Evolutionary conservation across 2,329 filamentous ascomycete species (phyloP).

Genomic region (Calonectria pseudoreteaudii): DNA sequence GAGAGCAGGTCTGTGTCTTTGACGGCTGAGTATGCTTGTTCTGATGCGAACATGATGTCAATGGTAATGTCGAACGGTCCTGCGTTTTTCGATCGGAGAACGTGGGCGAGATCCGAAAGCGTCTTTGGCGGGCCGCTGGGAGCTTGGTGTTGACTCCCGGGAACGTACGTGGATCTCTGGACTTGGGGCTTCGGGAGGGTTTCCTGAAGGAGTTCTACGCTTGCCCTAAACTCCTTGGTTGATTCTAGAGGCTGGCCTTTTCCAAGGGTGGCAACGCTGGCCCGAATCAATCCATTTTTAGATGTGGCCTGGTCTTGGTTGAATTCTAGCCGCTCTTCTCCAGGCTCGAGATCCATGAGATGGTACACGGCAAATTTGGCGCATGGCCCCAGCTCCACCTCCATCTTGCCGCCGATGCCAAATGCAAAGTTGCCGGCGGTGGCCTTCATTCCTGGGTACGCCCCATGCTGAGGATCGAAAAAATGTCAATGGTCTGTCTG

Average conservation of each 20-base stretch:
- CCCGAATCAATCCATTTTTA: not conserved
- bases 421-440: slow-evolving; percentile 63
- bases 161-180: not conserved
- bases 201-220: not conserved
- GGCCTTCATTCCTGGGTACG: slow-evolving; percentile 63
- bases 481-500: not conserved
- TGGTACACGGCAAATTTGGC: slow-evolving; percentile 62
- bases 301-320: accelerated
- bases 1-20: slow-evolving; percentile 29
- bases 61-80: slow-evolving; percentile 61
- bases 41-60: slow-evolving; percentile 60
- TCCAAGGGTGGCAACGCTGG: slow-evolving; percentile 15
- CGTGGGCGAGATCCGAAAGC: slow-evolving; percentile 50
- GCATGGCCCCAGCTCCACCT: slow-evolving; percentile 49
- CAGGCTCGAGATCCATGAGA: slow-evolving; percentile 54
- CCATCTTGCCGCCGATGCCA: slow-evolving; percentile 44
- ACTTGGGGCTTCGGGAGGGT: not conserved
- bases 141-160: accelerated
- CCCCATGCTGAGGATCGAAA: slow-evolving; percentile 50
- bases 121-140: not conserved
- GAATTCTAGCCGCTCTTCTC: slow-evolving; percentile 35
- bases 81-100: slow-evolving; percentile 62
- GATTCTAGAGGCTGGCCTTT: not conserved
- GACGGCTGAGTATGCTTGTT: slow-evolving; percentile 44
- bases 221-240: not conserved